Percentiles rank a stretch among this genome's conserved stretches.
Evolutionary conservation across 352 stramenopile genomes (phyloP).

Genomic region (Phytophthora rubi): DNA sequence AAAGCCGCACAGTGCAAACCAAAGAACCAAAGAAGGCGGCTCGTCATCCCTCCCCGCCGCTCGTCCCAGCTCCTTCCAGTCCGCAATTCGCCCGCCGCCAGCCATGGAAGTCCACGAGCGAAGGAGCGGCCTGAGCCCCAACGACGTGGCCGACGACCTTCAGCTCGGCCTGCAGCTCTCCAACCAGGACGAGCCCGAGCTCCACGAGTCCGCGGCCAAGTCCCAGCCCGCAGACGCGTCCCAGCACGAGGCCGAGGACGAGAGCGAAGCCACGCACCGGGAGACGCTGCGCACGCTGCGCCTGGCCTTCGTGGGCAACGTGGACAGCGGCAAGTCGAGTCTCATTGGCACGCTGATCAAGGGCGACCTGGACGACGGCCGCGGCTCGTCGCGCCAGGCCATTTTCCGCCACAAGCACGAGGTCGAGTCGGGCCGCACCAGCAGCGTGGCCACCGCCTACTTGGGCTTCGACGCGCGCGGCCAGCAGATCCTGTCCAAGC

Average conservation of each 20-base stretch:
- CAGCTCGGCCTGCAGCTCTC: conserved; percentile 3
- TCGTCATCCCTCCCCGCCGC: conserved; percentile 14
- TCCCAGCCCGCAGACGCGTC: not conserved
- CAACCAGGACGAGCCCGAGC: conserved; percentile 10
- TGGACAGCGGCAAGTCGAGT: conserved; percentile 94
- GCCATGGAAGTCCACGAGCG: conserved; percentile 37
- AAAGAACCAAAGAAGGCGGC: not conserved
- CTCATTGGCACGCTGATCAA: conserved; percentile 95
- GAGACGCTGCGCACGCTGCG: conserved; percentile 78
- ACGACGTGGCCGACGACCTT: not conserved
- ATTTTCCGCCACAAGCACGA: conserved; percentile 92
- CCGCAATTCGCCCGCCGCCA: not conserved
- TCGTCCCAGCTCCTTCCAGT: not conserved
- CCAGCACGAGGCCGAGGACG: conserved; percentile 15
- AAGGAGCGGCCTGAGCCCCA: conserved; percentile 9
- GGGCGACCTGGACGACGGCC: conserved; percentile 96
- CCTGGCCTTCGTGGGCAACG: conserved; percentile 92
- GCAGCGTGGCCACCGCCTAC: conserved; percentile 83
- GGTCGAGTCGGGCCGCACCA: conserved; percentile 81
- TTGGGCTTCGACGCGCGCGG: conserved; percentile 80
- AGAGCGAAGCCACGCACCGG: conserved; percentile 18
- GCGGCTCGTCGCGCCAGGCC: conserved; percentile 82
- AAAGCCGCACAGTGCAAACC: conserved; percentile 10
- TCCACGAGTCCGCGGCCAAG: conserved; percentile 1
- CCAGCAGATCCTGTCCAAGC: conserved; percentile 82